Base-by-base conservation (phyloP, 2,329 filamentous ascomycete genomes). In the Colletotrichum cuscutae region DNA sequence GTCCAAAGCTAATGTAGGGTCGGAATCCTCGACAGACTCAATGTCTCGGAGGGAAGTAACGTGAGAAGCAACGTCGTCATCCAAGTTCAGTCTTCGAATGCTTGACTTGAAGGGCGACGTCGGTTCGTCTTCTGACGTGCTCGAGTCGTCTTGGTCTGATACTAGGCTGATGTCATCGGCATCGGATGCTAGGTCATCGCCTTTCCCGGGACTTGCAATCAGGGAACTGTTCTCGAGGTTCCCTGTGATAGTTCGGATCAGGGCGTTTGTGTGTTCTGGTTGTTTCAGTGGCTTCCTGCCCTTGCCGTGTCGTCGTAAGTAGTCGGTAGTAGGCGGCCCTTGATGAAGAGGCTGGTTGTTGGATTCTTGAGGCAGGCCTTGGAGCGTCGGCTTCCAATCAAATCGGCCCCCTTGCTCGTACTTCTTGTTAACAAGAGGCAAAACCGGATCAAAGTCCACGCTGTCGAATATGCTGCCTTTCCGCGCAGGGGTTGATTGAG, bases 391-490 rank as follows among this genome's bases (percentile, higher is more conserved):
- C 62, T 78, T 78, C 77, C 85, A 88, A 71, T 88, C 85, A 73
- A 89, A 91, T 2, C 86, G 83, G 15, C 89, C 89, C 5, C 86
- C 88, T 58, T 86, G 85, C 75, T 89, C 86, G 74, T 91, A 91
- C 75, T 91, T 91, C 74, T 87, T 89, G 74, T 87, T 89, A 56
- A 89, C 88, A 67, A 86, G 79, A 0, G 88, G 86, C 37, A 90
- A 80, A 19, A 83, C 83, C 5, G 87, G 84, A 30, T 89, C 87
- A 61, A 91, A 89, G 52, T 86, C 82, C 35, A 91, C 83, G 74
- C 85, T 89, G 37, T 88, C 86, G 74, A 90, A 91, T 12, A 87
- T 82, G 71, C 85, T 89, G 9, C 80, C 80, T 42, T 85, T 85
- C 9, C 84, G 82, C 24, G 75, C 77, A 4, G 76, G 72, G 26